A percentile compares a stretch with the other conserved stretches of the same genome.
These are phyloP conservation scores for Cochlearia excelsa DNA, from an alignment of 345 rosid species.

Conservation along the genomic window DNA sequence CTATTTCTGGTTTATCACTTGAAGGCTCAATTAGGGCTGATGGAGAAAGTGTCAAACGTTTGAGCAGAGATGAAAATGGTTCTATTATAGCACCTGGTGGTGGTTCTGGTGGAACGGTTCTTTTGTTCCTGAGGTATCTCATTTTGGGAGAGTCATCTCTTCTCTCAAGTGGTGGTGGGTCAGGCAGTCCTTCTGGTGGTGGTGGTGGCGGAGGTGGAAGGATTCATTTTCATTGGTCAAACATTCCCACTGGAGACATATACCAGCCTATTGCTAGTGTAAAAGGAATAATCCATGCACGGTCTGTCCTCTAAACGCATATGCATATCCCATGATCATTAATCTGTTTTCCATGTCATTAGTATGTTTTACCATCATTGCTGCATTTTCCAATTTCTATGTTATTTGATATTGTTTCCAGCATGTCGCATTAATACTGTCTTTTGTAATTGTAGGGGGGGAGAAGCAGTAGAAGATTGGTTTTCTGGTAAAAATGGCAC, in stretches of 20 bases:
- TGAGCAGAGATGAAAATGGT: constrained; percentile 35
- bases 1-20: constrained; percentile 73
- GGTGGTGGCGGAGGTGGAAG: constrained; percentile 99
- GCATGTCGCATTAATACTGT: constrained; percentile 19
- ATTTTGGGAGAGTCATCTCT: constrained; percentile 57
- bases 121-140: constrained; percentile 66
- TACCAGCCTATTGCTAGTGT: constrained; percentile 96
- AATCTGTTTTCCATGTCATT: not conserved
- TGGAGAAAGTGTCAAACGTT: constrained; percentile 65
- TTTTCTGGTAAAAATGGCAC: constrained; percentile 81
- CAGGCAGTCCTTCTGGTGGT: constrained; percentile 69
- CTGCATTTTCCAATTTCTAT: constrained; percentile 17
- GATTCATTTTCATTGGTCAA: constrained; percentile 98
- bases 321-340: constrained; percentile 7
- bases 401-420: constrained; percentile 9
- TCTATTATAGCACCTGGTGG: constrained; percentile 71
- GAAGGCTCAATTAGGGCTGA: constrained; percentile 78
- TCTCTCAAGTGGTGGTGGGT: constrained; percentile 89
- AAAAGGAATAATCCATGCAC: constrained; percentile 60
- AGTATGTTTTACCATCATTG: not conserved
- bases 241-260: constrained; percentile 95
- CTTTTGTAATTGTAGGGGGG: constrained; percentile 56
- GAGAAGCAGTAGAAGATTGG: constrained; percentile 50
- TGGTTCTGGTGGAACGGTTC: constrained; percentile 94
- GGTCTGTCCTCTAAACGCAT: constrained; percentile 48